These are phyloP conservation scores for Truncatella angustata DNA, from an alignment of 2,329 filamentous ascomycete genomes.

Conservation along the genomic window DNA sequence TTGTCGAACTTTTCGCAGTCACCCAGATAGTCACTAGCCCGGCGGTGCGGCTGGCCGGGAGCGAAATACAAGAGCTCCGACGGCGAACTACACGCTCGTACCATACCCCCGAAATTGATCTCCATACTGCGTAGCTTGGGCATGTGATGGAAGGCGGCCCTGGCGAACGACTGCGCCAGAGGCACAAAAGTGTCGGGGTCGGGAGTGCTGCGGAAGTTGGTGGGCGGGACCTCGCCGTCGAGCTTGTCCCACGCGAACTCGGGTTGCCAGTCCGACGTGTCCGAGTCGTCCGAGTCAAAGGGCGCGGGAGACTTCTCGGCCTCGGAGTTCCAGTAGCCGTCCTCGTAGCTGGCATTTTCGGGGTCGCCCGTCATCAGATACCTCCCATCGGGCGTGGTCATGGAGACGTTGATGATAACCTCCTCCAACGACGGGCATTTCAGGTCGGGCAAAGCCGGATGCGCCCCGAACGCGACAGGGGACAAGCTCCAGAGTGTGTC, in stretches of 20 bases:
- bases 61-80: neutral
- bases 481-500: neutral
- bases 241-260: slow-evolving; percentile 7
- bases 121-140: neutral
- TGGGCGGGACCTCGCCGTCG: neutral
- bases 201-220: neutral
- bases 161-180: slow-evolving; percentile 1
- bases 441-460: neutral
- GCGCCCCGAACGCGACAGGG: neutral
- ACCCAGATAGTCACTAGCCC: no score
- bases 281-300: slow-evolving; percentile 7
- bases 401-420: neutral
- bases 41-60: neutral
- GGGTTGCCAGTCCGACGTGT: slow-evolving; percentile 8
- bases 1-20: neutral
- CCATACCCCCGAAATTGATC: neutral
- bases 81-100: neutral
- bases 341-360: neutral
- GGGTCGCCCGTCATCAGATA: slow-evolving; percentile 7
- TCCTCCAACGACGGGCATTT: slow-evolving; percentile 3
- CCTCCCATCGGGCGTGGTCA: neutral
- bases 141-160: neutral
- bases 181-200: neutral
- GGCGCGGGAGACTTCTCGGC: neutral
- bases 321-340: neutral